phyloP scores from a whole-genome alignment of 371 early-diverging fungal genomes.

The Dinochytrium kinnereticum region DNA sequence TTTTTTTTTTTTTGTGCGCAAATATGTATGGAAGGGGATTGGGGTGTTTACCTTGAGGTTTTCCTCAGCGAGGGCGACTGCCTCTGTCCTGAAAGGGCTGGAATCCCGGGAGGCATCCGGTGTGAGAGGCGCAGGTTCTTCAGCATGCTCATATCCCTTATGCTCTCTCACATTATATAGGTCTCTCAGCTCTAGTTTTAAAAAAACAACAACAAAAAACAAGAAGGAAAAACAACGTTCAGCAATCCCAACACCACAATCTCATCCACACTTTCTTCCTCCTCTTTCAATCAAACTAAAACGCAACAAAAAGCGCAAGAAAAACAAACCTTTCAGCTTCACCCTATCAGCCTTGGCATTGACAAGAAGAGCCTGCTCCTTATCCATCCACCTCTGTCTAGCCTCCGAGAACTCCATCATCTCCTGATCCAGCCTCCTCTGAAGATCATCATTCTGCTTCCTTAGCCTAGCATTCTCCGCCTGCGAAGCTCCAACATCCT shows the following conservation, averaged over 20 bases:
- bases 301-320: background rate
- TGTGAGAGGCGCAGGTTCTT: background rate
- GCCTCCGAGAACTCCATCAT: conserved; percentile 19
- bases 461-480: conserved; percentile 25
- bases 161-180: background rate
- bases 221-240: background rate
- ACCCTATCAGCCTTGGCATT: conserved; percentile 7
- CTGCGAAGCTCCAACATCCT: conserved; percentile 7
- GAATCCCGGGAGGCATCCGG: conserved; percentile 8
- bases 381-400: conserved; percentile 16
- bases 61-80: conserved; percentile 3
- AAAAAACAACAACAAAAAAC: background rate
- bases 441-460: conserved; percentile 22
- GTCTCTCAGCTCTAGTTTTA: conserved; percentile 3
- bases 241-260: background rate
- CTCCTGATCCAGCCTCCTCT: conserved; percentile 23
- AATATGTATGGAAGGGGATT: background rate
- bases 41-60: conserved; percentile 12
- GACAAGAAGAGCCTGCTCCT: conserved; percentile 15
- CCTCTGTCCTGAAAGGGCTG: conserved; percentile 6
- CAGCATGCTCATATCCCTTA: background rate
- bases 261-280: too few relatives aligned
- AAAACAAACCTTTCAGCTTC: conserved; percentile 22
- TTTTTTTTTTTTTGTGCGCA: background rate
- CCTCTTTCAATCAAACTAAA: background rate